These are phyloP conservation scores for Ophiostoma sp. DNA, from an alignment of 2,329 filamentous ascomycete species.

Conservation along the genomic window DNA sequence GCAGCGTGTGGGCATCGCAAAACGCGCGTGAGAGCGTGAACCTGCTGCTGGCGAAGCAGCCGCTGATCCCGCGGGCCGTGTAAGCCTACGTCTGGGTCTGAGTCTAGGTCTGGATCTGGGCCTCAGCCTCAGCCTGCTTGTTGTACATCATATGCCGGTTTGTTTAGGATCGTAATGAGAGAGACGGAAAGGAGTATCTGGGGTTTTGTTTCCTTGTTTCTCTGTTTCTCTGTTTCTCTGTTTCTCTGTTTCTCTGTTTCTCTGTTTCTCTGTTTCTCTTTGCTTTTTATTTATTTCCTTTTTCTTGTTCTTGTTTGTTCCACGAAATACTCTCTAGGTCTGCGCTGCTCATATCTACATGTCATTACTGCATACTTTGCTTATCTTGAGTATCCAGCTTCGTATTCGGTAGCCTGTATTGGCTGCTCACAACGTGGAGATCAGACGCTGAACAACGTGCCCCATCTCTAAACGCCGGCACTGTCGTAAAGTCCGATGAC, in stretches of 20 bases:
- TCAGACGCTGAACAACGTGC: neutral
- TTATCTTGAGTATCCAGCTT: neutral
- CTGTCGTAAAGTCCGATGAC: constrained; percentile 7
- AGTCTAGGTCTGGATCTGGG: too few species aligned
- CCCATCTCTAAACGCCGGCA: neutral
- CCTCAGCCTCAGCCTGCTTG: neutral
- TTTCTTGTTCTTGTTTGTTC: neutral
- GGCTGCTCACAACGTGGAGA: too few species aligned
- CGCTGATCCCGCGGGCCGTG: constrained; percentile 27
- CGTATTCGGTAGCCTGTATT: too few species aligned
- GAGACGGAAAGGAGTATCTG: constrained; percentile 13
- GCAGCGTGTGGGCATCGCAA: constrained; percentile 52
- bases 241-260: neutral
- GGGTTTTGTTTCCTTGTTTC: neutral
- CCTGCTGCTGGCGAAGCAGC: constrained; percentile 52
- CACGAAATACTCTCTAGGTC: neutral
- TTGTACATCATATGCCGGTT: constrained; percentile 7
- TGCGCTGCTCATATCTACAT: neutral
- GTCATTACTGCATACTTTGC: neutral
- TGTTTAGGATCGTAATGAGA: neutral
- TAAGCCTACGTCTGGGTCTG: neutral
- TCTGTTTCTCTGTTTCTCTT: neutral
- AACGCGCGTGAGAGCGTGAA: constrained; percentile 60
- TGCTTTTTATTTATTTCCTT: neutral
- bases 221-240: constrained; percentile 4